Evolutionary conservation across 2,329 filamentous ascomycete species (phyloP), one percentile per base, ranked within the genome.

Genomic region (Biscogniauxia sp.): DNA sequence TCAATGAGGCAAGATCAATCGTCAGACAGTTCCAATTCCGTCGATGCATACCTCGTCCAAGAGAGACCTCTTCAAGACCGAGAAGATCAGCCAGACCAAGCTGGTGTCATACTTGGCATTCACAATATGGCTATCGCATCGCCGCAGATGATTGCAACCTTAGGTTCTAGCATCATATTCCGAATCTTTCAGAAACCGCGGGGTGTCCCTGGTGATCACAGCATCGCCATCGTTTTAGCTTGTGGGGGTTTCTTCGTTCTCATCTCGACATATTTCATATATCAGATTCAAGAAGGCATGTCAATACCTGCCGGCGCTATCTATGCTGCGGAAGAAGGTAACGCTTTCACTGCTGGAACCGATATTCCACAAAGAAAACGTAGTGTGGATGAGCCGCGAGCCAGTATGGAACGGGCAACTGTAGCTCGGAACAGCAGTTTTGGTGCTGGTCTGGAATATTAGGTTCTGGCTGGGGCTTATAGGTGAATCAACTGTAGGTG

Each of bases 61-160:
- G 75, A 75, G 7, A 75, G 58, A n/a, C 58, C 55, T 2, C 49
- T 67, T 17, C 78, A 84, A 53, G 82, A 82, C n/a, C 79, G 82
- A n/a, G 82, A 83, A 2, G 81, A 85, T 25, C 82, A 85, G 49
- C 80, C 85, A 1, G 90, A 93, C 69, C 90, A 95, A 72, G 92
- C 93, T 4, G 93, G 94, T 51, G 90, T 97, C 50, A 92, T 98
- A 52, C 83, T 98, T 1, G 94, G 94, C 8, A 93, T 98, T 58
- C 94, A 98, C 80, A 98, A 98, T 75, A 94, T 98, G 78, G 89
- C 93, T 17, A 91, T 98, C 67, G 92, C 93, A 0, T 88, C 92
- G 5, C 94, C 94, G 1, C 94, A 98, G 73, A 93, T 97, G 62
- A 83, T 97, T 58, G 93, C 94, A 11, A 97, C 93, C 5, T 78